Conservation (phyloP, 306 rosid species). For the Lathyrus oleraceus region DNA sequence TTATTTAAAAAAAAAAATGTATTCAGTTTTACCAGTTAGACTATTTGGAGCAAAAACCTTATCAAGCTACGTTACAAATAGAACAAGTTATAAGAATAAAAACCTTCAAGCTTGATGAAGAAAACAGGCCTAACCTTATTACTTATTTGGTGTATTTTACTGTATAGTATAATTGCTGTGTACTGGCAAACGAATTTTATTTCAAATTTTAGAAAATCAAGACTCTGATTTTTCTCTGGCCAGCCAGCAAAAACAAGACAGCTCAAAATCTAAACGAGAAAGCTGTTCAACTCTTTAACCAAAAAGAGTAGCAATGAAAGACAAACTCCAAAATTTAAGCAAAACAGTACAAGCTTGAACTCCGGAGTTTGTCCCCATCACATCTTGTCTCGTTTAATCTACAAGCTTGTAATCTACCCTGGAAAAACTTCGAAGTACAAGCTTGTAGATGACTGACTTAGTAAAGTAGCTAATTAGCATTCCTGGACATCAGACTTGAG, state of each 20-base stretch:
- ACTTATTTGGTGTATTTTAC: too few relatives aligned
- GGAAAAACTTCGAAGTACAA: background rate
- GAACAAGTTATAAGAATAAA: background rate
- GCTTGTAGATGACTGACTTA: background rate
- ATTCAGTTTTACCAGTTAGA: too few relatives aligned
- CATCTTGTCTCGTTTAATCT: background rate
- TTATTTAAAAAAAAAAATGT: too few relatives aligned
- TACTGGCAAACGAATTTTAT: background rate
- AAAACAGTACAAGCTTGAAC: background rate
- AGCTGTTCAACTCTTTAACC: background rate
- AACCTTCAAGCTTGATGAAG: background rate
- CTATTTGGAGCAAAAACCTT: too few relatives aligned
- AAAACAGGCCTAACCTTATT: background rate
- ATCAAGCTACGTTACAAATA: too few relatives aligned
- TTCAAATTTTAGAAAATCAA: background rate
- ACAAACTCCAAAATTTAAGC: background rate
- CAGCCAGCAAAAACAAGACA: background rate
- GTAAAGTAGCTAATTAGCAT: slow-evolving; percentile 14
- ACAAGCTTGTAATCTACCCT: background rate
- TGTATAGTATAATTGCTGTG: too few relatives aligned
- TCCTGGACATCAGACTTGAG: slow-evolving; percentile 2
- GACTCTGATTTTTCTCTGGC: background rate
- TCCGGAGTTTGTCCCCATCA: background rate
- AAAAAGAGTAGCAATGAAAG: background rate
- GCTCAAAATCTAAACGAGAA: background rate